Percentiles rank a stretch among this genome's conserved stretches.
Evolutionary conservation across 1,284 basidiomycete genomes (phyloP).

Genomic region (Naganishia cerealis): DNA sequence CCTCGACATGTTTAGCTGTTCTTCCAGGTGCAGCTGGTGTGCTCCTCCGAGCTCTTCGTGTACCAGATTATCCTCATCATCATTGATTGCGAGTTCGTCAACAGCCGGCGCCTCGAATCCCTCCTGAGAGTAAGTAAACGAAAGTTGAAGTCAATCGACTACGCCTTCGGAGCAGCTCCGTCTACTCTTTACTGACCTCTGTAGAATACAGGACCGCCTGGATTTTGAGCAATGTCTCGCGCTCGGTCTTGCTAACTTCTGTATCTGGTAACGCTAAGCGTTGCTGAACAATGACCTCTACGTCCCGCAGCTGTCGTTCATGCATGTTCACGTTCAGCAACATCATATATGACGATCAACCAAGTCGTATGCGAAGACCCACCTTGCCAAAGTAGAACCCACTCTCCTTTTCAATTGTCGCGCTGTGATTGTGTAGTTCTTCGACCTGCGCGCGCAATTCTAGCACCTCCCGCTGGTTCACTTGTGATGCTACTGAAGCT

Average conservation of each 20-base stretch:
- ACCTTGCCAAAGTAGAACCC: constrained; percentile 99
- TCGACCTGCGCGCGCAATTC: constrained; percentile 73
- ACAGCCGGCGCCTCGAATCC: constrained; percentile 69
- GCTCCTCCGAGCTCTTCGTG: constrained; percentile 20
- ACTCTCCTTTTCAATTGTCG: constrained; percentile 87
- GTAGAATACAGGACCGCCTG: constrained; percentile 94
- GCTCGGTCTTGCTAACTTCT: constrained; percentile 62
- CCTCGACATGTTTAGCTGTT: constrained; percentile 35
- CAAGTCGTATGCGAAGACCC: neutral
- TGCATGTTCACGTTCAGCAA: neutral
- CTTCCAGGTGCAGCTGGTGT: constrained; percentile 26
- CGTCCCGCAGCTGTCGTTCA: constrained; percentile 73
- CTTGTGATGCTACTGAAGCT: constrained; percentile 35
- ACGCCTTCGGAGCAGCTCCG: neutral
- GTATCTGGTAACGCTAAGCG: constrained; percentile 65
- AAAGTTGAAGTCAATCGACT: neutral
- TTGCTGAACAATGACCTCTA: constrained; percentile 86
- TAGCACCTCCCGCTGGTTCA: constrained; percentile 55
- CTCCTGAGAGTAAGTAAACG: constrained; percentile 49
- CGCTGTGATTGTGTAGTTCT: constrained; percentile 79
- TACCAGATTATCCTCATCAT: constrained; percentile 4
- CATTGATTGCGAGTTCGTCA: constrained; percentile 45
- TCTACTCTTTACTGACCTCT: constrained; percentile 63
- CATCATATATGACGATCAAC: neutral
- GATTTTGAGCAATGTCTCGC: constrained; percentile 73